Evolutionary conservation across 148 eudicot species (phyloP).

Genomic region (Amaranthus cruentus): DNA sequence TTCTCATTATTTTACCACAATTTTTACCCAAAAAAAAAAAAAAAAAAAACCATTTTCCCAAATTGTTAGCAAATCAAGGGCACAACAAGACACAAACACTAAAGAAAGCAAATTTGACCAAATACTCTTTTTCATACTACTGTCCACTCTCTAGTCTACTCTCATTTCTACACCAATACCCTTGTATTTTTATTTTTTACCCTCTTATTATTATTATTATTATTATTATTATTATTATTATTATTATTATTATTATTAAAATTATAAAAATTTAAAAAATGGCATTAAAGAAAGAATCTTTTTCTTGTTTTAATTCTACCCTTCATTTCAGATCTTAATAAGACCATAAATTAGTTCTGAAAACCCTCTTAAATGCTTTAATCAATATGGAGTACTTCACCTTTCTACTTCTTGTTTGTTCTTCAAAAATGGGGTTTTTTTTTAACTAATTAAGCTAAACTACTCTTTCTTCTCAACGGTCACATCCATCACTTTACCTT

Average conservation of each 20-base stretch:
- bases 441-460: background rate
- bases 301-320: background rate
- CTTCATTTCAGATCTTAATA: constrained; percentile 20
- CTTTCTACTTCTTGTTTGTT: too few relatives aligned
- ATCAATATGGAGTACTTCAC: background rate
- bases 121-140: background rate
- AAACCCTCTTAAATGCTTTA: background rate
- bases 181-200: background rate
- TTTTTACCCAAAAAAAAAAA: too few relatives aligned
- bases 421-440: too few relatives aligned
- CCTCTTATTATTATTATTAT: background rate
- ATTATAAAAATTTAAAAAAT: background rate
- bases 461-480: constrained; percentile 10
- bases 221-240: background rate
- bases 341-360: background rate
- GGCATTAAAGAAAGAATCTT: background rate
- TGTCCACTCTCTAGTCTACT: background rate
- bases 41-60: background rate
- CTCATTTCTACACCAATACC: too few relatives aligned
- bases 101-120: constrained; percentile 7
- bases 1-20: background rate
- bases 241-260: background rate
- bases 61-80: constrained; percentile 15
- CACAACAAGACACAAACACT: background rate
- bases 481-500: background rate